These are phyloP conservation scores for Malbranchea cinnamomea DNA, from an alignment of 2,329 filamentous ascomycete species.

Conservation along the genomic window DNA sequence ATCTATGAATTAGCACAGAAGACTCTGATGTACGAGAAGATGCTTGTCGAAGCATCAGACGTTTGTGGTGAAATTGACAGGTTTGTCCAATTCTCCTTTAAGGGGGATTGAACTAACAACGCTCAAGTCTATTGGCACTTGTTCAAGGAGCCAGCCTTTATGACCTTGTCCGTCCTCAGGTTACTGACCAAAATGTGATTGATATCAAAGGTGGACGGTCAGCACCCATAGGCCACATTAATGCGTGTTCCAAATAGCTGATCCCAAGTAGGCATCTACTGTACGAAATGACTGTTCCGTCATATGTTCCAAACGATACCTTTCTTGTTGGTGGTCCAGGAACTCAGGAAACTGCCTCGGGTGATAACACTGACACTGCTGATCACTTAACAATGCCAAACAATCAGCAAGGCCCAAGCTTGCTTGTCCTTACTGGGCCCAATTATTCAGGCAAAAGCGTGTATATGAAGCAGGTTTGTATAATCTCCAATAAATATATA, in stretches of 20 bases:
- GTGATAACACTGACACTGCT: constrained; percentile 1
- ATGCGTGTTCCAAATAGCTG: constrained; percentile 7
- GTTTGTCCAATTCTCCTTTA: constrained; percentile 16
- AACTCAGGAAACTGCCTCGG: neutral
- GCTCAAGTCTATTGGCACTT: constrained; percentile 55
- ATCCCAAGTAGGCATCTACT: constrained; percentile 49
- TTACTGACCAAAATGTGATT: constrained; percentile 57
- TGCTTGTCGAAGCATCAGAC: constrained; percentile 57
- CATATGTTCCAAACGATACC: constrained; percentile 74
- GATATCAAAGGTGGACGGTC: constrained; percentile 60
- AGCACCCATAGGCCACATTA: constrained; percentile 8
- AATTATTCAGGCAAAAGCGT: constrained; percentile 97
- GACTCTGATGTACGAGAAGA: constrained; percentile 52
- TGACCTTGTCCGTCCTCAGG: constrained; percentile 51
- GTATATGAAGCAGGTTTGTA: constrained; percentile 66
- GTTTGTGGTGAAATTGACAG: constrained; percentile 72
- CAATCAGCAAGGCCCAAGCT: constrained; percentile 38
- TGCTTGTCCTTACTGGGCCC: constrained; percentile 74
- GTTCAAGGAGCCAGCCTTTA: constrained; percentile 63
- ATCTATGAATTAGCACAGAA: constrained; percentile 59
- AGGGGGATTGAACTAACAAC: constrained; percentile 1
- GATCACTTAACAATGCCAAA: constrained; percentile 3
- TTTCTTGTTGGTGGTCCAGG: constrained; percentile 44
- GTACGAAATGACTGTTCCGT: constrained; percentile 67
- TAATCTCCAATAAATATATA: neutral